A percentile compares a stretch with the other conserved stretches of the same genome.
These are phyloP conservation scores for Biancaea sappan DNA, from an alignment of 306 rosid genomes.

Conservation along the genomic window DNA sequence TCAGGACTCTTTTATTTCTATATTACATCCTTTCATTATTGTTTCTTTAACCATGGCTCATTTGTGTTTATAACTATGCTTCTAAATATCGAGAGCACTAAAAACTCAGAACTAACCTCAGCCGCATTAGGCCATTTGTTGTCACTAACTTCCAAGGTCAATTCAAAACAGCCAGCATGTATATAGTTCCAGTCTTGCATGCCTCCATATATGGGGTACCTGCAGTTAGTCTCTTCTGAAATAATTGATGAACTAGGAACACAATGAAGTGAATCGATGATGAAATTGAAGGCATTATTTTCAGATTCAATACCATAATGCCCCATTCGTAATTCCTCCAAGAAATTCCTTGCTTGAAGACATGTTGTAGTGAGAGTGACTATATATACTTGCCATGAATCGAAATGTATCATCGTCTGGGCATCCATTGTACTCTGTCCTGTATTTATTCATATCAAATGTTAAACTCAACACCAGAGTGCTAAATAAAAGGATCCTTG, in stretches of 20 bases:
- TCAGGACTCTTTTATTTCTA: background rate
- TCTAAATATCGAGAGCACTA: slow-evolving; percentile 14
- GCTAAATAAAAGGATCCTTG: background rate
- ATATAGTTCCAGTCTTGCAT: slow-evolving; percentile 99
- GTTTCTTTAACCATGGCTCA: background rate
- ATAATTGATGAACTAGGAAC: slow-evolving; percentile 37
- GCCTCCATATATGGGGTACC: slow-evolving; percentile 97
- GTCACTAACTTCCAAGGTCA: slow-evolving; percentile 89
- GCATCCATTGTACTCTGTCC: slow-evolving; percentile 77
- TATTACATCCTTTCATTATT: background rate
- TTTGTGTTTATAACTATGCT: background rate
- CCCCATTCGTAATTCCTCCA: slow-evolving; percentile 89
- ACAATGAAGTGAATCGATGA: background rate
- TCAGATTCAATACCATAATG: slow-evolving; percentile 66
- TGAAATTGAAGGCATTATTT: slow-evolving; percentile 32
- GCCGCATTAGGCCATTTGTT: slow-evolving; percentile 88
- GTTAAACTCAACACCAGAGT: slow-evolving; percentile 25
- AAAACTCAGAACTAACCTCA: slow-evolving; percentile 62
- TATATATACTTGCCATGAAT: slow-evolving; percentile 83
- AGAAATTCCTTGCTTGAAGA: slow-evolving; percentile 79
- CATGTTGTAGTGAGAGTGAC: slow-evolving; percentile 90
- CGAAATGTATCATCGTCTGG: slow-evolving; percentile 87
- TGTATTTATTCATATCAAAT: slow-evolving; percentile 50
- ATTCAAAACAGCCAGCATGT: slow-evolving; percentile 85
- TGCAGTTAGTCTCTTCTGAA: slow-evolving; percentile 46